Percentiles rank a stretch among this genome's conserved stretches.
Conservation (phyloP, 805 yeast genomes). For the Candida xiaguanensis region DNA sequence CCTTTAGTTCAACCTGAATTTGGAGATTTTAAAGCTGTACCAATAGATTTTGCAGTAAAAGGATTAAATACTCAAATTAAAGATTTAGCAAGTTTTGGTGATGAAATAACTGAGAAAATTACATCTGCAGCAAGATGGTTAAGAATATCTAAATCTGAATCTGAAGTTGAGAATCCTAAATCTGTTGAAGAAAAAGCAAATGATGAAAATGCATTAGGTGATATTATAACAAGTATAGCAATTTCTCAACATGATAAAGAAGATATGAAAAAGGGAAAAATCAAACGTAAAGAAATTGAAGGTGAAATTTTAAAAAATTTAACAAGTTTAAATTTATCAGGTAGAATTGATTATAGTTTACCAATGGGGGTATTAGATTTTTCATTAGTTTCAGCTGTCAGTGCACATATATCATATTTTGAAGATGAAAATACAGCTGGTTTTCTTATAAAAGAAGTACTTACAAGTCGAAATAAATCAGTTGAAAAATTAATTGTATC, state of each 20-base stretch:
- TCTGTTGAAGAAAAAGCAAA: conserved; percentile 10
- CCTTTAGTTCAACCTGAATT: conserved; percentile 63
- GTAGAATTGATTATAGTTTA: conserved; percentile 77
- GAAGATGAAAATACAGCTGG: conserved; percentile 84
- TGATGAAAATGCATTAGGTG: conserved; percentile 39
- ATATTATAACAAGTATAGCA: conserved; percentile 30
- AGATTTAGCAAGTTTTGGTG: conserved; percentile 38
- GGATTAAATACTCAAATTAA: conserved; percentile 50
- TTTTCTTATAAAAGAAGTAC: conserved; percentile 63
- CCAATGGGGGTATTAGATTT: conserved; percentile 79
- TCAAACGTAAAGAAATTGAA: conserved; percentile 22
- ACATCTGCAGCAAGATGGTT: conserved; percentile 38
- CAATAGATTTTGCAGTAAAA: conserved; percentile 51
- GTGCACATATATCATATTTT: conserved; percentile 85
- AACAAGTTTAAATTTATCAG: conserved; percentile 56
- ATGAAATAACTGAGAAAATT: conserved; percentile 32
- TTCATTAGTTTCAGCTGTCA: conserved; percentile 73
- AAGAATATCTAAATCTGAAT: conserved; percentile 12
- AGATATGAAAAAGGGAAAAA: conserved; percentile 13
- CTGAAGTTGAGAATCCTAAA: conserved; percentile 1
- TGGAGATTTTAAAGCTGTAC: conserved; percentile 49
- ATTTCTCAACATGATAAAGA: conserved; percentile 17
- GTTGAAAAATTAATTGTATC: conserved; percentile 27
- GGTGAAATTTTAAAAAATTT: conserved; percentile 32
- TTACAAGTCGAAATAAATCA: conserved; percentile 19